These are phyloP conservation scores for Antrodiella citrinella DNA, from an alignment of 768 basidiomycete genomes.

Conservation along the genomic window DNA sequence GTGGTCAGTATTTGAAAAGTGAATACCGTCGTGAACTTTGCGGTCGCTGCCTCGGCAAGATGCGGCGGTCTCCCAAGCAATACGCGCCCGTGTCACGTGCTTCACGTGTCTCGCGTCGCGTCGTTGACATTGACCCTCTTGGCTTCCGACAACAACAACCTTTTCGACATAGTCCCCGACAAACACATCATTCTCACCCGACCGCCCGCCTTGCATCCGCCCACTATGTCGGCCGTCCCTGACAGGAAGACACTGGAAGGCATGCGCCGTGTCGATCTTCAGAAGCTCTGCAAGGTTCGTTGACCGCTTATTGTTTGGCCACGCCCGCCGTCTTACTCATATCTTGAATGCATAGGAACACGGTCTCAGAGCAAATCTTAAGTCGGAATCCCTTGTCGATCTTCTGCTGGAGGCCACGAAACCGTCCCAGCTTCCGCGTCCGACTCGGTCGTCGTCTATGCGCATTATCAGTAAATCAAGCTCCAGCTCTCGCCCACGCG, in stretches of 20 bases:
- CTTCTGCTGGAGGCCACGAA: slow-evolving; percentile 46
- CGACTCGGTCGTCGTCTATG: slow-evolving; percentile 24
- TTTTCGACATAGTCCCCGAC: background rate
- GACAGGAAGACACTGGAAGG: slow-evolving; percentile 39
- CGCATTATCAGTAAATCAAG: slow-evolving; percentile 23
- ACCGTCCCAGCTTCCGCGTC: slow-evolving; percentile 17
- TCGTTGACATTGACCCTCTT: slow-evolving; percentile 5
- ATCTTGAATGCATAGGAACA: slow-evolving; percentile 43
- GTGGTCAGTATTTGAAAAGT: too few species aligned
- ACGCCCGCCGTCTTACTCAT: slow-evolving; percentile 1
- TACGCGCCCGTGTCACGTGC: slow-evolving; percentile 8
- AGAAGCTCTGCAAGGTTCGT: slow-evolving; percentile 55
- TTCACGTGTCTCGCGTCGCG: slow-evolving; percentile 13
- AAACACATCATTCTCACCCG: background rate
- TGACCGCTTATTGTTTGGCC: background rate
- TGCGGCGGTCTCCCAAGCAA: too few species aligned
- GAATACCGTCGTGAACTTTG: too few species aligned
- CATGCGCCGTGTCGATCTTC: slow-evolving; percentile 46
- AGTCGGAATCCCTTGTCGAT: slow-evolving; percentile 72
- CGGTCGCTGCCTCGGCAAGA: too few species aligned
- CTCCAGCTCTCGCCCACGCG: slow-evolving; percentile 19
- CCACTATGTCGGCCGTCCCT: slow-evolving; percentile 34
- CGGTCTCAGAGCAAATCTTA: slow-evolving; percentile 77
- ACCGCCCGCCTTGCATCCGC: slow-evolving; percentile 13
- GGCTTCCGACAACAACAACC: background rate